A percentile compares a stretch with the other conserved stretches of the same genome.
Evolutionary conservation across 805 yeast genomes (phyloP).

Genomic region (Candida awuae): DNA sequence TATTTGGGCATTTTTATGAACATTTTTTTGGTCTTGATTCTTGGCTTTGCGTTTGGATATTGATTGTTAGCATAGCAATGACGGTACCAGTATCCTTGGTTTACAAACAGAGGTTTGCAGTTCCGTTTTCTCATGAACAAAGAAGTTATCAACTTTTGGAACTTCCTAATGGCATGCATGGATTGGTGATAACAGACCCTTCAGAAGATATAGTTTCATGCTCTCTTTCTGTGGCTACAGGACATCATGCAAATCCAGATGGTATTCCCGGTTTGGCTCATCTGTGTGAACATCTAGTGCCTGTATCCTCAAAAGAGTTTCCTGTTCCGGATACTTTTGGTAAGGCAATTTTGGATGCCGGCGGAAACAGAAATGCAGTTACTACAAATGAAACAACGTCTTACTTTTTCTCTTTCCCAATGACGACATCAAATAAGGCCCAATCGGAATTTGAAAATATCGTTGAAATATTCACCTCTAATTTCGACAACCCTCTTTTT

Average conservation of each 20-base stretch:
- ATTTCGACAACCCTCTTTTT: slow-evolving; percentile 46
- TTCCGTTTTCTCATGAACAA: slow-evolving; percentile 15
- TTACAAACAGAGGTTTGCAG: slow-evolving; percentile 7
- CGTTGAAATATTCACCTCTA: slow-evolving; percentile 42
- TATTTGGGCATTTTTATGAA: too few relatives aligned
- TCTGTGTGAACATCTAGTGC: slow-evolving; percentile 70
- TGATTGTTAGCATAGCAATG: background rate
- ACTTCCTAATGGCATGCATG: slow-evolving; percentile 62
- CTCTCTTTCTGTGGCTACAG: slow-evolving; percentile 68
- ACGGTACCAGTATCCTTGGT: background rate
- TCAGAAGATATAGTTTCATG: slow-evolving; percentile 56
- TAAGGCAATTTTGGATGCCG: slow-evolving; percentile 35
- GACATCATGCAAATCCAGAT: slow-evolving; percentile 72
- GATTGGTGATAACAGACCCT: slow-evolving; percentile 70
- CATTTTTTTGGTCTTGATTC: background rate
- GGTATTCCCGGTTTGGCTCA: slow-evolving; percentile 79
- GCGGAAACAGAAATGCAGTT: slow-evolving; percentile 59
- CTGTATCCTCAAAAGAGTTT: slow-evolving; percentile 47
- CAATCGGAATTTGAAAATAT: slow-evolving; percentile 37
- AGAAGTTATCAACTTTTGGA: slow-evolving; percentile 38
- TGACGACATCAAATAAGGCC: slow-evolving; percentile 15
- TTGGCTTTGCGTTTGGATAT: background rate
- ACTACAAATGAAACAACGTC: slow-evolving; percentile 64
- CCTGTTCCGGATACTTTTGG: slow-evolving; percentile 42
- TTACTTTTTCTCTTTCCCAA: slow-evolving; percentile 56